Base-by-base conservation (phyloP, 2,329 filamentous ascomycete genomes). In the Stylonectria norvegica region DNA sequence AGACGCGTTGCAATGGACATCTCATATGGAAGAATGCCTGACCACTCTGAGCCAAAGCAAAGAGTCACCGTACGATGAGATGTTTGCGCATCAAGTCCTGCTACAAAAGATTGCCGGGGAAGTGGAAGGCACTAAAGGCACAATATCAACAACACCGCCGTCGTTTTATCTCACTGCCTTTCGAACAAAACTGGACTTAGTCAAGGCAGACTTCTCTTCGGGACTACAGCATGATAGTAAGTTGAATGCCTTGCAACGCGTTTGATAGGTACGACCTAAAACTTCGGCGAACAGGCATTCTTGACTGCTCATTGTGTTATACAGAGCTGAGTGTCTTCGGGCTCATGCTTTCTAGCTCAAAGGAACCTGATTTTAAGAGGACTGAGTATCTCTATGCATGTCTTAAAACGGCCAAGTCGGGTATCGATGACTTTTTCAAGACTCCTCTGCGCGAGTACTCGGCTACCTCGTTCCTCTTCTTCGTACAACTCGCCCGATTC, bases 1-100 rank as follows among this genome's bases (percentile, higher is more conserved):
- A 37, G 35, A 37, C 11, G 16, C 35, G 4, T 27, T 37, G 35
- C 23, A 22, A 11, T 37, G 35, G 35, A 37, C 25, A 14, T 16
- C 27, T 19, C 17, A 37, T 20, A 37, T 37, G 35, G 35, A 37
- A 20, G 27, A 12, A 17, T 14, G 25, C 11, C 15, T 37, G 11
- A 10, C 14, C 16, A 18, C 17, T 9, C 10, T 37, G 5, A 20
- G 5, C 17, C n/a, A 11, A 5, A 20, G n/a, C 35, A 37, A 22
- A 30, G 15, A 29, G 12, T 37, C 23, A 11, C 23, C 35, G n/a
- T 9, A 20, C 35, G 35, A 37, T 15, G 14, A 37, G n/a, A n/a
- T 20, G 11, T 37, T 37, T 6, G 25, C 18, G 20, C 17, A 20
- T 14, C 35, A 37, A 14, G 23, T 37, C 15, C 23, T 23, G 3